Evolutionary conservation across 257 asterid genomes (phyloP).

Genomic region (Scutellaria minor): DNA sequence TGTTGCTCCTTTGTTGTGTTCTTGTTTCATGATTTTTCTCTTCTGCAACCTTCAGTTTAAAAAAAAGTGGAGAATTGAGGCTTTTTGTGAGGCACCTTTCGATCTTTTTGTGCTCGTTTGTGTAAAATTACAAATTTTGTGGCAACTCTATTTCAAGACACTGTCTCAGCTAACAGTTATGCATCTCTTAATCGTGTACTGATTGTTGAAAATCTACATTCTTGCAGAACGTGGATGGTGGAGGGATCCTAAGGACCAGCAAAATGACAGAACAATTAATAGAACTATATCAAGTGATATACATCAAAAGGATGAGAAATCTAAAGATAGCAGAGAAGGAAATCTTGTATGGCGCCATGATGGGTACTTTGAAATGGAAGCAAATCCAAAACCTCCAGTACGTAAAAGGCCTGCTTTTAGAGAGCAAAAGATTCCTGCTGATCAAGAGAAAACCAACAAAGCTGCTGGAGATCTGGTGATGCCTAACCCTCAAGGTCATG

Average conservation of each 20-base stretch:
- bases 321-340: constrained; percentile 50
- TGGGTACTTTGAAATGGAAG: constrained; percentile 66
- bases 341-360: constrained; percentile 71
- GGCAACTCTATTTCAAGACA: constrained; percentile 3
- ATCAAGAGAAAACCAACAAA: constrained; percentile 50
- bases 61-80: background rate
- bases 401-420: constrained; percentile 79
- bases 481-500: constrained; percentile 43
- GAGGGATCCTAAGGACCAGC: constrained; percentile 62
- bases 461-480: constrained; percentile 40
- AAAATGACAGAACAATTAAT: constrained; percentile 36
- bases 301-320: constrained; percentile 50
- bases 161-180: background rate
- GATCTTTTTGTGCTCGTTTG: background rate
- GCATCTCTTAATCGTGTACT: constrained; percentile 27
- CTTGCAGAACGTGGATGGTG: constrained; percentile 76
- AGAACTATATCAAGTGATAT: constrained; percentile 44
- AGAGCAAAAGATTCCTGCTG: constrained; percentile 67
- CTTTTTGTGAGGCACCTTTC: background rate
- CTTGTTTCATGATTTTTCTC: background rate
- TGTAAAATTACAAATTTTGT: background rate
- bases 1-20: background rate
- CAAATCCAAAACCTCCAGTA: constrained; percentile 55
- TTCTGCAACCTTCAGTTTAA: background rate
- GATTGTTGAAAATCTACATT: constrained; percentile 24